phyloP scores from a whole-genome alignment of 108 stramenopile genomes.

The Stephanodiscus minutulus region DNA sequence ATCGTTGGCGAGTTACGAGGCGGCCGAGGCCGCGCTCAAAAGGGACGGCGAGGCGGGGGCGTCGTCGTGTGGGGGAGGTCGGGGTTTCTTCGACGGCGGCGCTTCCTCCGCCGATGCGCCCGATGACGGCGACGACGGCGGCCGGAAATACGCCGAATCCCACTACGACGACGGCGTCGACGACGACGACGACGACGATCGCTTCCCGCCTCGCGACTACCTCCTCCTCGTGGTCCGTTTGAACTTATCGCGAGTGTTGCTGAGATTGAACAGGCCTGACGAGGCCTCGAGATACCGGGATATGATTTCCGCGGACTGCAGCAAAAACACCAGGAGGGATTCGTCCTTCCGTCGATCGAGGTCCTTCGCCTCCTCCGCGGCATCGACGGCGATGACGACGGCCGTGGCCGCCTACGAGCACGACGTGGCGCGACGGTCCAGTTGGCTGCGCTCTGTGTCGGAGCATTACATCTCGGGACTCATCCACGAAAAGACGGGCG shows the following conservation, averaged over 20 bases:
- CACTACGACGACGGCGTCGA: too few relatives aligned
- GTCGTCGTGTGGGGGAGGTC: background rate
- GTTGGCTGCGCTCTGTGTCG: constrained; percentile 42
- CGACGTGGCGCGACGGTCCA: constrained; percentile 36
- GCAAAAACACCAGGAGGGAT: constrained; percentile 20
- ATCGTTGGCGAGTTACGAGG: constrained; percentile 35
- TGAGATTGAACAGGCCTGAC: constrained; percentile 29
- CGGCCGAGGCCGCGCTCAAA: constrained; percentile 22
- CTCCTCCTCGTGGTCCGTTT: constrained; percentile 33
- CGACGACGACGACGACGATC: constrained; percentile 42
- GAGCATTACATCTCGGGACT: constrained; percentile 34
- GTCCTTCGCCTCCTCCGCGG: constrained; percentile 27
- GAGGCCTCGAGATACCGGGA: constrained; percentile 29
- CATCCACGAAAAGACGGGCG: constrained; percentile 33
- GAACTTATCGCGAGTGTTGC: constrained; percentile 29
- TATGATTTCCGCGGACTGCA: constrained; percentile 15
- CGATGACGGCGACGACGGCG: background rate
- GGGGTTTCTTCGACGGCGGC: background rate
- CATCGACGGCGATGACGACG: constrained; percentile 19
- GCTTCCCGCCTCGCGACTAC: constrained; percentile 36
- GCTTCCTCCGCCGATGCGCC: background rate
- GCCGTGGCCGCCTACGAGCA: constrained; percentile 36
- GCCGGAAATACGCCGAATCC: too few relatives aligned
- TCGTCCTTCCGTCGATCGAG: constrained; percentile 29
- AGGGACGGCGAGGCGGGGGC: background rate